phyloP scores from a whole-genome alignment of 495 filamentous ascomycete genomes.

The Annulohypoxylon maeteangense region DNA sequence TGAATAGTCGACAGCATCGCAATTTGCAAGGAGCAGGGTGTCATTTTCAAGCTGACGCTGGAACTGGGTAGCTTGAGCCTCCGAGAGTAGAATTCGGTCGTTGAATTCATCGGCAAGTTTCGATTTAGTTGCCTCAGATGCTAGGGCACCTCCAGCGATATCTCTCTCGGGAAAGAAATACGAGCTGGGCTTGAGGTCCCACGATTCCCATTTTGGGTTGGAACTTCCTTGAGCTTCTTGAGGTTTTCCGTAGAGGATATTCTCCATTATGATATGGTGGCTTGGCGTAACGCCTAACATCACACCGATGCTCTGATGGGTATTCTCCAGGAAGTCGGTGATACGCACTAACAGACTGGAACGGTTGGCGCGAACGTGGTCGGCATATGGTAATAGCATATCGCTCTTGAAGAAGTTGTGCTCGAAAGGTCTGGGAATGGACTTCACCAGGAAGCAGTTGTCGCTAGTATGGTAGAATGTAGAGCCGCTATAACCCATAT shows the following conservation, averaged over 20 bases:
- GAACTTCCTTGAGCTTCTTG: slow-evolving; percentile 50
- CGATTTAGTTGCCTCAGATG: slow-evolving; percentile 67
- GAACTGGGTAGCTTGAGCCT: slow-evolving; percentile 62
- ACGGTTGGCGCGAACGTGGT: slow-evolving; percentile 67
- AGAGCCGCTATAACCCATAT: slow-evolving; percentile 71
- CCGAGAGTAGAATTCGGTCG: slow-evolving; percentile 68
- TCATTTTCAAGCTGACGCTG: slow-evolving; percentile 63
- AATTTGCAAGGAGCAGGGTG: slow-evolving; percentile 66
- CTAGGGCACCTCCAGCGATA: slow-evolving; percentile 66
- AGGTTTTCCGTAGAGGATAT: slow-evolving; percentile 67
- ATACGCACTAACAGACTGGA: slow-evolving; percentile 72
- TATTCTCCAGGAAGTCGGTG: slow-evolving; percentile 70
- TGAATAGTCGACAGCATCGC: slow-evolving; percentile 76
- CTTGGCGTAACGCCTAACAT: slow-evolving; percentile 65
- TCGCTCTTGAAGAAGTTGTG: slow-evolving; percentile 74
- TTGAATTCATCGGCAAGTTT: slow-evolving; percentile 71
- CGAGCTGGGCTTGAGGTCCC: slow-evolving; percentile 75
- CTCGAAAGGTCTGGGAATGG: slow-evolving; percentile 72
- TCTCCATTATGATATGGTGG: slow-evolving; percentile 80
- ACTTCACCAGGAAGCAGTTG: slow-evolving; percentile 71
- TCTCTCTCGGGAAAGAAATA: slow-evolving; percentile 80
- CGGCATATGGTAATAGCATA: slow-evolving; percentile 67
- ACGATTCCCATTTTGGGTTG: slow-evolving; percentile 68
- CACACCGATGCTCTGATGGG: slow-evolving; percentile 64
- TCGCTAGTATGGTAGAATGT: slow-evolving; percentile 75